These are phyloP conservation scores for Sphagnum contortum DNA, from an alignment of 225 moss, liverwort and hornwort genomes.

Conservation along the genomic window DNA sequence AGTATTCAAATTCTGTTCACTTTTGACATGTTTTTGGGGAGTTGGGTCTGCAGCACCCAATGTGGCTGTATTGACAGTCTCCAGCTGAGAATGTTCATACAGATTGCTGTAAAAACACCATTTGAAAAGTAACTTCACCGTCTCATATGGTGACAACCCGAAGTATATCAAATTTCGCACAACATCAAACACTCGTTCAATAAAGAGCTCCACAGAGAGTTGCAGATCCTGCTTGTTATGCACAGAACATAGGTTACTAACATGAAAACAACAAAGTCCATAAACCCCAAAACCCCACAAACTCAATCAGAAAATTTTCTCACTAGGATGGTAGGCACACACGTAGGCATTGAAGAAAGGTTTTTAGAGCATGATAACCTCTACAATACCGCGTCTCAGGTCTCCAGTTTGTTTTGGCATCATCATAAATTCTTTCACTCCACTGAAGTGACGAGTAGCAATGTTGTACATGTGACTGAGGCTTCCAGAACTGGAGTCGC, in stretches of 20 bases:
- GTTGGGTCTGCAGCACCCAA: slow-evolving; percentile 59
- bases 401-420: slow-evolving; percentile 60
- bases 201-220: slow-evolving; percentile 53
- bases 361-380: slow-evolving; percentile 26
- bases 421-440: slow-evolving; percentile 60
- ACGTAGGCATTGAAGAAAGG: too few species aligned
- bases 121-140: slow-evolving; percentile 36
- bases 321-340: too few species aligned
- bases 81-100: slow-evolving; percentile 6
- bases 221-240: slow-evolving; percentile 50
- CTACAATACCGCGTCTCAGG: slow-evolving; percentile 74
- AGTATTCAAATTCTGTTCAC: slow-evolving; percentile 48
- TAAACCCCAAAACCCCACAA: too few species aligned
- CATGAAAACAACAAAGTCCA: too few species aligned
- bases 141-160: slow-evolving; percentile 55
- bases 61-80: slow-evolving; percentile 43
- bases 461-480: slow-evolving; percentile 50
- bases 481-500: slow-evolving; percentile 44
- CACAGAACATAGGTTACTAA: slow-evolving; percentile 1
- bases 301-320: too few species aligned
- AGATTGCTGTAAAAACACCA: slow-evolving; percentile 30
- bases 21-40: slow-evolving; percentile 38
- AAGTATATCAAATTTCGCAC: slow-evolving; percentile 43
- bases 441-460: slow-evolving; percentile 41
- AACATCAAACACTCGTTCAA: slow-evolving; percentile 52